A percentile compares a stretch with the other conserved stretches of the same genome.
Conservation (phyloP, 2,329 filamentous ascomycete genomes). For the Fusarium verticillioides region DNA sequence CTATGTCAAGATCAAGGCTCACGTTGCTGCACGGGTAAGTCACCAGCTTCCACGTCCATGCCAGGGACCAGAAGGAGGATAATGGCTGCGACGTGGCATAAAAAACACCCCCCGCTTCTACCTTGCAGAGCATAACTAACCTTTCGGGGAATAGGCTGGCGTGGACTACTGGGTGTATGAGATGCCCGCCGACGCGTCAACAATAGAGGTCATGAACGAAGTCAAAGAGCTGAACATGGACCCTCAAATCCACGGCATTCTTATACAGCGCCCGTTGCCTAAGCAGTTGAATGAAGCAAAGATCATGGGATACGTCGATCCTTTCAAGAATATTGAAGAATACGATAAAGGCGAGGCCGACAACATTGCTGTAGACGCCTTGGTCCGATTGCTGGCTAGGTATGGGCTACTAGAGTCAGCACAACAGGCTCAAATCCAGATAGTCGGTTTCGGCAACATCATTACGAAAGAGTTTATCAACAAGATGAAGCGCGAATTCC, state of each 20-base stretch:
- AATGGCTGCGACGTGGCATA: background rate
- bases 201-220: background rate
- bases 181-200: background rate
- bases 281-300: background rate
- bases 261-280: background rate
- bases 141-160: background rate
- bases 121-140: no score
- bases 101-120: no score
- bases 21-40: background rate
- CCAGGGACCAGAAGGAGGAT: fast-evolving
- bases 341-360: background rate
- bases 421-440: background rate
- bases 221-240: background rate
- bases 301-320: background rate
- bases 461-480: background rate
- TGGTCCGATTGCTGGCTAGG: background rate
- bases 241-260: background rate
- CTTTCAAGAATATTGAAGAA: background rate
- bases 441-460: background rate
- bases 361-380: background rate
- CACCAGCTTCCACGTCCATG: fast-evolving
- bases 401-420: background rate
- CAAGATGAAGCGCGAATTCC: background rate
- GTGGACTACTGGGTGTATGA: background rate
- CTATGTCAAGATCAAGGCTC: background rate